Percentiles rank a stretch among this genome's conserved stretches.
Evolutionary conservation across 139 green algal genomes (phyloP).

Genomic region (Chloropicon primus): DNA sequence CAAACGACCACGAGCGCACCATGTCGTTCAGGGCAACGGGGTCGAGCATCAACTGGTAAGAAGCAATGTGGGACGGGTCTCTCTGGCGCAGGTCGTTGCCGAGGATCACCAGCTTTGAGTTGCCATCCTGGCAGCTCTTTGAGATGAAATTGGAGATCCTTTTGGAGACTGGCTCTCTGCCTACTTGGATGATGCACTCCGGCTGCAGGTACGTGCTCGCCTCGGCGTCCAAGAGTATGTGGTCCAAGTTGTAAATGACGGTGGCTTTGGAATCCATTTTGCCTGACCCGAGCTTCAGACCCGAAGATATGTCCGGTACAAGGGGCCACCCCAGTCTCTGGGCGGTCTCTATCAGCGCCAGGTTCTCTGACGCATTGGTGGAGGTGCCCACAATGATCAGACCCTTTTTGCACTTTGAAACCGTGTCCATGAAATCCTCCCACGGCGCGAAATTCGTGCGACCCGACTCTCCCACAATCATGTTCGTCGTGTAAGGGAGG

Average conservation of each 20-base stretch:
- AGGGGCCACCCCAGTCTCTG: constrained; percentile 66
- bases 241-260: constrained; percentile 17
- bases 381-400: constrained; percentile 73
- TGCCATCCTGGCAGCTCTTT: not conserved
- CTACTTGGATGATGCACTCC: not conserved
- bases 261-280: not conserved
- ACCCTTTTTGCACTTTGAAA: constrained; percentile 17
- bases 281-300: constrained; percentile 35
- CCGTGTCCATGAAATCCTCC: not conserved
- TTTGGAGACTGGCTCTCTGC: not conserved
- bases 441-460: not conserved
- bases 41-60: not conserved
- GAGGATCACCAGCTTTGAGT: not conserved
- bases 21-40: not conserved
- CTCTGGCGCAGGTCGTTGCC: not conserved
- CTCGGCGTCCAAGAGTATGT: constrained; percentile 18
- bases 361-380: constrained; percentile 26
- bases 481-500: not conserved
- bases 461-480: not conserved
- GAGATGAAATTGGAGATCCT: not conserved
- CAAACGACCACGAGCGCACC: not conserved
- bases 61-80: not conserved
- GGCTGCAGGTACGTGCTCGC: not conserved
- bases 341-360: constrained; percentile 26
- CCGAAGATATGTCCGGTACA: constrained; percentile 71